Conservation (phyloP, 371 early-diverging fungal genomes). For the Rhizopus stolonifer region DNA sequence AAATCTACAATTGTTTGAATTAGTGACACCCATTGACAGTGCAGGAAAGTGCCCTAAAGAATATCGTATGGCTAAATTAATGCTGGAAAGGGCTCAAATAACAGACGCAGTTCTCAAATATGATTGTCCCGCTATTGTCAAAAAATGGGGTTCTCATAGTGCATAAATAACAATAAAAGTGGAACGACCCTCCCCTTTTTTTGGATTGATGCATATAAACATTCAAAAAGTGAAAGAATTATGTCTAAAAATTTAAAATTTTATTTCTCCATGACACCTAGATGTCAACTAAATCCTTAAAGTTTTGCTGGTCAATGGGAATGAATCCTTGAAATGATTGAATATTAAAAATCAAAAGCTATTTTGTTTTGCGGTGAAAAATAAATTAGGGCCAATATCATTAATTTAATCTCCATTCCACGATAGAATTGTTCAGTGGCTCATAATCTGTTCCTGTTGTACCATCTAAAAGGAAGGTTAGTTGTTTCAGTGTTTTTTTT, state of each 20-base stretch:
- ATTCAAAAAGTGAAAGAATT: too few relatives aligned
- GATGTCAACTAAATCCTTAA: too few relatives aligned
- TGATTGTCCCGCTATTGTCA: conserved; percentile 55
- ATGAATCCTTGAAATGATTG: too few relatives aligned
- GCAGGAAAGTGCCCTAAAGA: conserved; percentile 76
- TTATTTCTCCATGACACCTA: too few relatives aligned
- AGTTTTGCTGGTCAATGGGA: too few relatives aligned
- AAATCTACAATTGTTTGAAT: conserved; percentile 66
- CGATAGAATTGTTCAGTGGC: conserved; percentile 31
- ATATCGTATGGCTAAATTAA: conserved; percentile 77
- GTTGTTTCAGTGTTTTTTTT: too few relatives aligned
- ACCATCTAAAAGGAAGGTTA: conserved; percentile 24
- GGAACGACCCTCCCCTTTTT: neutral
- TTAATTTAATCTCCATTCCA: conserved; percentile 39
- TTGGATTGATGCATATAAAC: too few relatives aligned
- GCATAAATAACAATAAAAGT: neutral
- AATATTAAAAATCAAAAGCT: too few relatives aligned
- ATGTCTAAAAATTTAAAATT: too few relatives aligned
- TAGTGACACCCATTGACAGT: conserved; percentile 64
- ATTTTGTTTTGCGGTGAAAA: too few relatives aligned
- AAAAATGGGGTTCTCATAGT: conserved; percentile 49
- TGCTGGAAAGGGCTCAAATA: conserved; percentile 74
- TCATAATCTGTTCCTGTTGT: conserved; percentile 34
- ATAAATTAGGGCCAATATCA: too few relatives aligned
- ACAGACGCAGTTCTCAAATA: conserved; percentile 59